Base-by-base conservation (phyloP, 345 rosid genomes). In the Gossypium bickii region DNA sequence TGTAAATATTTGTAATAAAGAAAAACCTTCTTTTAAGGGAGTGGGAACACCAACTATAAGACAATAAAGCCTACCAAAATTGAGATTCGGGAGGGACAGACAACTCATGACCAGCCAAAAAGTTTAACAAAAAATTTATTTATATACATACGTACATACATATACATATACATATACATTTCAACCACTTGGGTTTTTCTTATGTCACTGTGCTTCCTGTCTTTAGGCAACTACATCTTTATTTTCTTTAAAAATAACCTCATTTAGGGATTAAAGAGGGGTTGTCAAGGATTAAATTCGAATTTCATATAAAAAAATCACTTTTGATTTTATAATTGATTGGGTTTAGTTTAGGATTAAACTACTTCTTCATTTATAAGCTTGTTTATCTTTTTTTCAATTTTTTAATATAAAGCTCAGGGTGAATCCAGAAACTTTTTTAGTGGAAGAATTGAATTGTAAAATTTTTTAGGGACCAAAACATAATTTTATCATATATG, bases 61-160 rank as follows among this genome's bases (percentile, higher is more conserved):
- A 89, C 91, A 89, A 74, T 49, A 78, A 78, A 83, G 87, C 86
- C 86, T 20, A 86, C 84, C 84, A 78, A 72, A 18, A 55, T 80
- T 71, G 73, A 79, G 79, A 78, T 59, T 77, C 74, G 84, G 78
- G 78, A 76, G 76, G 74, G 83, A 79, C 83, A 78, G 84, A 80
- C 85, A 78, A 79, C 82, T 78, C 78, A 75, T 80, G 84, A 78
- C 73, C 83, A 76, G 72, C 77, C 84, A 83, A 83, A 83, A 84
- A 79, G 76, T 11, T 58, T 0, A 47, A 56, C 27, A 20, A 57
- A 57, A 20, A 56, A 9, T 20, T 7, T 34, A 34, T 34, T 34
- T 34, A 34, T 34, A 34, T 34, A 1, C 41, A 34, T 34, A 29
- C 34, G 5, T 29, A 3, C 34, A 29, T 3, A 29, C 1, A 27